Conservation (phyloP, 257 asterid genomes). For the Fraxinus quadrangulata region DNA sequence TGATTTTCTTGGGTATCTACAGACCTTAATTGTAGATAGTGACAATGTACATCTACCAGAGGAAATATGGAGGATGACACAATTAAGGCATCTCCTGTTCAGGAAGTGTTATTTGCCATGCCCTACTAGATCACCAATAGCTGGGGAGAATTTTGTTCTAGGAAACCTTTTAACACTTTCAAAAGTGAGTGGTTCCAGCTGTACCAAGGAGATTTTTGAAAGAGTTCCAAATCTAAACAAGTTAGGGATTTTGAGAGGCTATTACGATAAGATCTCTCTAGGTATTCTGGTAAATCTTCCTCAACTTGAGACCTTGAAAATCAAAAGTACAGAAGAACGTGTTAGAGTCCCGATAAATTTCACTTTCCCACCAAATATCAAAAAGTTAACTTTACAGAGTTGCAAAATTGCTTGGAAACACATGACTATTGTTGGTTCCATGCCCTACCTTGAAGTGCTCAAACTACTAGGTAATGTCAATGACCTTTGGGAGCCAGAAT, state of each 20-base stretch:
- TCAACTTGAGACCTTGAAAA: slow-evolving; percentile 22
- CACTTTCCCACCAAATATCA: neutral
- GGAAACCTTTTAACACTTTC: slow-evolving; percentile 11
- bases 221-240: slow-evolving; percentile 4
- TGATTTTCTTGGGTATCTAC: neutral
- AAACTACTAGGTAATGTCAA: slow-evolving; percentile 1
- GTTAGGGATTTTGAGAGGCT: slow-evolving; percentile 12
- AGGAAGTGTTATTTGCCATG: too few species aligned
- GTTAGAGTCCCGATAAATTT: neutral
- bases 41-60: neutral
- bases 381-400: too few species aligned
- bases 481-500: neutral
- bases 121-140: neutral
- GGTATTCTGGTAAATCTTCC: slow-evolving; percentile 12
- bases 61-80: slow-evolving; percentile 16
- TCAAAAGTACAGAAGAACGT: too few species aligned
- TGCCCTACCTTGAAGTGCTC: slow-evolving; percentile 26
- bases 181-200: neutral
- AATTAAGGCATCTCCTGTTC: too few species aligned
- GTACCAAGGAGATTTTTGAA: too few species aligned
- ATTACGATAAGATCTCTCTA: neutral
- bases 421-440: slow-evolving; percentile 19
- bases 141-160: neutral
- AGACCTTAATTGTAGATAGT: neutral
- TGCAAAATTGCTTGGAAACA: neutral